These are phyloP conservation scores for Verticillium tricorpus DNA, from an alignment of 2,329 filamentous ascomycete genomes.

Conservation along the genomic window DNA sequence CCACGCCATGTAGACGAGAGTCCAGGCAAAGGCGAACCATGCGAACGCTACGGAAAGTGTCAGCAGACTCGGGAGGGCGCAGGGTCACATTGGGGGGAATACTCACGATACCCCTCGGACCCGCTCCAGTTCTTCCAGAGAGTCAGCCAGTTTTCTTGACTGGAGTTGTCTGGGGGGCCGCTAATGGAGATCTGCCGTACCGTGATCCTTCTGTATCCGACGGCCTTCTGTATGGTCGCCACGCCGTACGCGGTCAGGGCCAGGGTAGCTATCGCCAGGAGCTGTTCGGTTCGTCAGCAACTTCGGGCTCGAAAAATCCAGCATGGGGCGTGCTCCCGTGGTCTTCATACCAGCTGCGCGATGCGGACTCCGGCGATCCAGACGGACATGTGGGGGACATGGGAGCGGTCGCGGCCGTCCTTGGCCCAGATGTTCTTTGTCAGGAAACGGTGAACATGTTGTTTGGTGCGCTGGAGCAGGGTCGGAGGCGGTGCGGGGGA, in stretches of 20 bases:
- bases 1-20: conserved; percentile 13
- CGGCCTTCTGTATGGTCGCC: conserved; percentile 12
- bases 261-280: conserved; percentile 11
- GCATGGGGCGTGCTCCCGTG: too few relatives aligned
- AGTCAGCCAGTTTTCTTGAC: conserved; percentile 3
- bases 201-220: conserved; percentile 14
- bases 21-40: conserved; percentile 15
- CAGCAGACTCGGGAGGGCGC: neutral
- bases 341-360: conserved; percentile 11
- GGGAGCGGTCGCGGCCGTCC: conserved; percentile 12
- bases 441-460: conserved; percentile 8
- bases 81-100: neutral
- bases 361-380: conserved; percentile 12
- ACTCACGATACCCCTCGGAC: conserved; percentile 14
- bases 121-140: conserved; percentile 11
- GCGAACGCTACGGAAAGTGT: conserved; percentile 8
- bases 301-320: neutral
- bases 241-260: conserved; percentile 12
- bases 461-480: neutral
- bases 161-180: neutral
- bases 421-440: conserved; percentile 13
- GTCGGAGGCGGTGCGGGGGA: neutral
- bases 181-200: conserved; percentile 4
- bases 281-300: conserved; percentile 1
- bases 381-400: conserved; percentile 13